Conservation (phyloP, 2,329 filamentous ascomycete species). For the Phoma sp. region DNA sequence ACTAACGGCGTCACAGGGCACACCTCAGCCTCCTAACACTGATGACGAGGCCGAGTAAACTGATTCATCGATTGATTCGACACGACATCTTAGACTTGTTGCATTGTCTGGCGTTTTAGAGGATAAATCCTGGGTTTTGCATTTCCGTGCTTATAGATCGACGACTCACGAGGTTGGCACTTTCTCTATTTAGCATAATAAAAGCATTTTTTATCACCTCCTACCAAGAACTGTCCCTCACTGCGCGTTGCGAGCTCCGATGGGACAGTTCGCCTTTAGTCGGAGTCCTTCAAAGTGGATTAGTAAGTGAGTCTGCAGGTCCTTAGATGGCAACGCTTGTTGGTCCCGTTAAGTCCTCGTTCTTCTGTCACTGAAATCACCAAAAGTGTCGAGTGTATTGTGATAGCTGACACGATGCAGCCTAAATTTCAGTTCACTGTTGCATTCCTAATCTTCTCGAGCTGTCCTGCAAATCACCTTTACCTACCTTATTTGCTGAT, state of each 20-base stretch:
- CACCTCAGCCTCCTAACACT: constrained; percentile 48
- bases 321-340: too few relatives aligned
- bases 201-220: constrained; percentile 14
- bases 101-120: constrained; percentile 27
- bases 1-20: constrained; percentile 42
- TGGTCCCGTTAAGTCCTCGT: too few relatives aligned
- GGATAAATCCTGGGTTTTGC: constrained; percentile 12
- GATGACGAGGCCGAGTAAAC: constrained; percentile 49
- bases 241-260: neutral
- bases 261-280: too few relatives aligned
- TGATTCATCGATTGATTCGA: constrained; percentile 7
- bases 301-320: too few relatives aligned
- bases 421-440: too few relatives aligned
- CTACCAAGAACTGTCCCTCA: neutral
- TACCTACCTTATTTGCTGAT: too few relatives aligned
- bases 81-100: constrained; percentile 26
- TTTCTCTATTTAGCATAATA: constrained; percentile 16
- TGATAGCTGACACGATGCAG: too few relatives aligned
- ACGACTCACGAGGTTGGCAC: constrained; percentile 19
- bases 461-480: too few relatives aligned
- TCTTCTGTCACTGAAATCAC: too few relatives aligned
- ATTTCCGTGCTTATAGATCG: constrained; percentile 17
- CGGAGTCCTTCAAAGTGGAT: too few relatives aligned
- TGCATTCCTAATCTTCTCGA: too few relatives aligned
- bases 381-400: too few relatives aligned